Evolutionary conservation across 2,329 filamentous ascomycete genomes (phyloP).

Genomic region (Sarocladiaceae sp.): DNA sequence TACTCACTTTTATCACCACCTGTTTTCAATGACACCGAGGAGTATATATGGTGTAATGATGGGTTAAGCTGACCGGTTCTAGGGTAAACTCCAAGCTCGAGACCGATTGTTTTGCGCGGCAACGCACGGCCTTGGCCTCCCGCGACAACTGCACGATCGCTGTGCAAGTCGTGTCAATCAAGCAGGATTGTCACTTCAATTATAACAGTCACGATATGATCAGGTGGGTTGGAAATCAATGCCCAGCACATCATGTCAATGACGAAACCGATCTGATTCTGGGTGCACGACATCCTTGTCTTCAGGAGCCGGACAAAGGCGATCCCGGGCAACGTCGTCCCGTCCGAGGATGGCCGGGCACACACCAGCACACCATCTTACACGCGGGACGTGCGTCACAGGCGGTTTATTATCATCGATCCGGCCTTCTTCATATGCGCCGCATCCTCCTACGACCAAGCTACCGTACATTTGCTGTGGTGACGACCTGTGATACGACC

Average conservation of each 20-base stretch:
- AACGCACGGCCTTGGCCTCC: neutral
- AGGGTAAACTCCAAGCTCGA: too few species aligned
- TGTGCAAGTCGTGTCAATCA: neutral
- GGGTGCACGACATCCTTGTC: neutral
- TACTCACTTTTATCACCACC: too few species aligned
- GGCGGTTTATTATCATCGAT: neutral
- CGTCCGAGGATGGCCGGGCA: neutral
- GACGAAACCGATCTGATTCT: slow-evolving; percentile 6
- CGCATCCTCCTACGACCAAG: too few species aligned
- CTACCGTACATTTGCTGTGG: too few species aligned
- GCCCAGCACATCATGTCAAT: neutral
- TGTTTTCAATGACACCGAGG: too few species aligned
- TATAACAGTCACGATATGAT: neutral
- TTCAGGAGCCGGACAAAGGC: neutral
- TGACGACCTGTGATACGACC: too few species aligned
- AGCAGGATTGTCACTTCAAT: neutral
- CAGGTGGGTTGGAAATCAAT: neutral
- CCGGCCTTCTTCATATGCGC: neutral
- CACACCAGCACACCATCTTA: slow-evolving; percentile 1
- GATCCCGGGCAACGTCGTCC: slow-evolving; percentile 6
- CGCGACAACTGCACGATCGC: neutral
- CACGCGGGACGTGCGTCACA: slow-evolving; percentile 3
- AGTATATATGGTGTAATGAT: too few species aligned
- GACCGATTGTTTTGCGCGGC: too few species aligned
- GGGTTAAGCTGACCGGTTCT: too few species aligned